Conservation (phyloP, 805 yeast genomes). For the Zygosaccharomyces kombuchaensis region DNA sequence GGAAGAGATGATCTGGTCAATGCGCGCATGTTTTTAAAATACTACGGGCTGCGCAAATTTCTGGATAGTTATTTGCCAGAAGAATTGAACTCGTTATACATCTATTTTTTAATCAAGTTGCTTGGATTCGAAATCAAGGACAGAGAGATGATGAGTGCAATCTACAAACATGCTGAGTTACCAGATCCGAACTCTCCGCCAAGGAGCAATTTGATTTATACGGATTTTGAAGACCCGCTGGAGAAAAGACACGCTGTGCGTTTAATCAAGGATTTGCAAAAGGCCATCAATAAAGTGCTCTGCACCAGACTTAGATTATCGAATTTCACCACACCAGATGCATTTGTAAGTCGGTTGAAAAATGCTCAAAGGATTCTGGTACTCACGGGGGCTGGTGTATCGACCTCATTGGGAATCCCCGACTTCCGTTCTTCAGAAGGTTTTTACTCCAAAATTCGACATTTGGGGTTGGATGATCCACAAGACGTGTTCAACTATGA, state of each 20-base stretch:
- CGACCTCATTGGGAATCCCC: constrained; percentile 86
- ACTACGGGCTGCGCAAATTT: constrained; percentile 56
- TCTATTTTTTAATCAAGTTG: constrained; percentile 51
- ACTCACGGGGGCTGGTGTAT: constrained; percentile 89
- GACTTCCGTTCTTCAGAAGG: constrained; percentile 91
- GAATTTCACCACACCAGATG: constrained; percentile 53
- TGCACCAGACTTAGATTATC: constrained; percentile 52
- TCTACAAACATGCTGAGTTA: constrained; percentile 25
- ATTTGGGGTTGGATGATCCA: constrained; percentile 75
- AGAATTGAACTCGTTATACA: constrained; percentile 53
- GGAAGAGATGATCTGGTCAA: constrained; percentile 42
- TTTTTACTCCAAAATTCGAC: constrained; percentile 63
- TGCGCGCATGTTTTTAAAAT: constrained; percentile 52
- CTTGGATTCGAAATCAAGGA: constrained; percentile 54
- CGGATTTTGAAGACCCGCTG: constrained; percentile 33
- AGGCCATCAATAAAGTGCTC: constrained; percentile 61
- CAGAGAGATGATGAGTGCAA: constrained; percentile 33
- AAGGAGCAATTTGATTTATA: constrained; percentile 18
- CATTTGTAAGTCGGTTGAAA: constrained; percentile 50
- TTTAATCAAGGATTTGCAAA: constrained; percentile 50
- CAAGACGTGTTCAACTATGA: constrained; percentile 81
- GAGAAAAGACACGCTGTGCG: constrained; percentile 45
- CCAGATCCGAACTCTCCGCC: constrained; percentile 13
- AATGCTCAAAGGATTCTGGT: constrained; percentile 61
- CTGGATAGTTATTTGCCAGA: constrained; percentile 58